Percentiles rank a stretch among this genome's conserved stretches.
Conservation (phyloP, 2,329 filamentous ascomycete genomes). For the Trichophyton simii region DNA sequence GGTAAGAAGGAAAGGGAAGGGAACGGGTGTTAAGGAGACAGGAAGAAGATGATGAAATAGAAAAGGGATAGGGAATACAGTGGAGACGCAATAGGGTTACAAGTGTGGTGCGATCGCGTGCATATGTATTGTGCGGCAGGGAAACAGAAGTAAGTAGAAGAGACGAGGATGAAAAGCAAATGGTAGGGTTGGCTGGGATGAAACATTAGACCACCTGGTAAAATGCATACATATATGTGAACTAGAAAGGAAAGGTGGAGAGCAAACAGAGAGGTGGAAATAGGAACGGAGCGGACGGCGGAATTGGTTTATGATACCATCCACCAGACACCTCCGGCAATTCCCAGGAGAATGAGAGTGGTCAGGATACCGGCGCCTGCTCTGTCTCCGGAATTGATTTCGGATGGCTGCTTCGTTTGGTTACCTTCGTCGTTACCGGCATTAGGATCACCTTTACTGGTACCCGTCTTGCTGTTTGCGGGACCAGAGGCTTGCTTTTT, state of each 20-base stretch:
- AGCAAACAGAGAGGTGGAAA: too few relatives aligned
- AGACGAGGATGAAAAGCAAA: neutral
- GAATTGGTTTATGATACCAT: constrained; percentile 24
- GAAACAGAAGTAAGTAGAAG: neutral
- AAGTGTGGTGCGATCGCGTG: neutral
- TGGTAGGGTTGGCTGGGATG: neutral
- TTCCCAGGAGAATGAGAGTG: constrained; percentile 40
- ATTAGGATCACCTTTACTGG: constrained; percentile 32
- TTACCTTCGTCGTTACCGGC: constrained; percentile 20
- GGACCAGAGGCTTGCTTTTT: constrained; percentile 28
- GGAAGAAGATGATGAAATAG: neutral
- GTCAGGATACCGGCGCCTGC: constrained; percentile 59
- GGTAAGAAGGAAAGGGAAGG: neutral
- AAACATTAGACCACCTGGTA: neutral
- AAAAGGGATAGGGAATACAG: neutral
- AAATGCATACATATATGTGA: constrained; percentile 5
- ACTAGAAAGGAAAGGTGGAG: neutral
- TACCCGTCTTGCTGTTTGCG: constrained; percentile 39
- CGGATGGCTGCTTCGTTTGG: constrained; percentile 23
- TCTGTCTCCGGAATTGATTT: constrained; percentile 48
- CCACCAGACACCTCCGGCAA: constrained; percentile 46
- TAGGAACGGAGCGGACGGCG: too few relatives aligned
- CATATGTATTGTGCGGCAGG: neutral
- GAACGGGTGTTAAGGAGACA: neutral
- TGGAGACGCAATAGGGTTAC: neutral